Evolutionary conservation across 1,139 yeast genomes (phyloP), one percentile per base, ranked within the genome.

Genomic region (Williopsis jadinii): DNA sequence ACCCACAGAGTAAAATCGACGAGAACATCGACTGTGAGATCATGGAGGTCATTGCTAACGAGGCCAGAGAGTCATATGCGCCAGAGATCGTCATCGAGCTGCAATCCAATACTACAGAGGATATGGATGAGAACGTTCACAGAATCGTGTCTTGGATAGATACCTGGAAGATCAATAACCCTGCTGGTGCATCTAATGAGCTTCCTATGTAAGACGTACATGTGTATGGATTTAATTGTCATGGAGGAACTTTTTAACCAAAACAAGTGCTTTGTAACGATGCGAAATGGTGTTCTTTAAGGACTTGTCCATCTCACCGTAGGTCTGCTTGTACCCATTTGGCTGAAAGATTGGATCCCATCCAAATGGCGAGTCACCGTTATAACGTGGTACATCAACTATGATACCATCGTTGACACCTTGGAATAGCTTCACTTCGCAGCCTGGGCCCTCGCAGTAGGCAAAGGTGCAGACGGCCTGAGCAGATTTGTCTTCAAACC

Each of bases 11-110:
- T 49, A 92, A 92, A 64, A 75, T 92, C 46, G 85, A 84, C 45
- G 99, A 94, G 59, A 92, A 92, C 59, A 68, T 94, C 42, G 97
- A 92, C 60, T 95, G 96, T 48, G 99, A 92, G 62, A 92, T 94
- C 50, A 94, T 92, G 98, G 92, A 90, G 53, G 87, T 92, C 24
- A 75, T 94, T 24, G 64, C 82, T 38, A 84, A 82, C 51, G 98
- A 94, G 53, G 98, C 98, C 0, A 67, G 74, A 43, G 96, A 87
- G 31, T 73, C 82, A 32, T 92, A 87, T 57, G 84, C 73, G 32
- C 80, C 80, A 28, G 86, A 84, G 46, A 78, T 88, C 26, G 94
- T 94, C 32, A 84, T 92, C 40, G 95, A 84, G 54, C 70, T 92
- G 50, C 67, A 64, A 34, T 84, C 95, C 43, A 80, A 90, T 57